Evolutionary conservation across 352 stramenopile genomes (phyloP).

Genomic region (Phytophthora cryptogea): DNA sequence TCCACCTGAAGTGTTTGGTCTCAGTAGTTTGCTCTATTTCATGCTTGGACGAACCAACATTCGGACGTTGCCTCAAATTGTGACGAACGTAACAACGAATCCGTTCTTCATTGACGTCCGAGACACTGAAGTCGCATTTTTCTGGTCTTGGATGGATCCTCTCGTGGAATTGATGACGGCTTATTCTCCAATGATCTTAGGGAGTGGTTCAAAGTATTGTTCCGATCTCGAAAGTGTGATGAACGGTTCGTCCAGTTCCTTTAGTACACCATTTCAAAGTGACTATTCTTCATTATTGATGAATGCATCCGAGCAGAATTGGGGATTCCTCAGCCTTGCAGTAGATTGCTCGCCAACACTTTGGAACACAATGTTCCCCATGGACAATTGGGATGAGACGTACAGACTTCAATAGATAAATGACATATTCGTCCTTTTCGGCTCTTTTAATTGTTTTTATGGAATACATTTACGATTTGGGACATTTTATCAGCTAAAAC

Average conservation of each 20-base stretch:
- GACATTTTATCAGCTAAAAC: too few relatives aligned
- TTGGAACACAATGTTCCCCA: slow-evolving; percentile 2
- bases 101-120: slow-evolving; percentile 13
- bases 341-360: slow-evolving; percentile 18
- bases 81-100: not conserved
- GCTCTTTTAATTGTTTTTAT: not conserved
- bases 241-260: slow-evolving; percentile 4
- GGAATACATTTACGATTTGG: not conserved
- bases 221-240: slow-evolving; percentile 16
- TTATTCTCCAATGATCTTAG: slow-evolving; percentile 12
- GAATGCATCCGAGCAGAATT: slow-evolving; percentile 25
- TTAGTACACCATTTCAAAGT: slow-evolving; percentile 7
- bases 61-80: slow-evolving; percentile 6
- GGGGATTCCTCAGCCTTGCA: slow-evolving; percentile 10
- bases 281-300: slow-evolving; percentile 14
- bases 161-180: slow-evolving; percentile 17
- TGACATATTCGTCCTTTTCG: too few relatives aligned
- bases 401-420: not conserved
- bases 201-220: slow-evolving; percentile 21
- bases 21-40: slow-evolving; percentile 13
- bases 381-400: slow-evolving; percentile 10
- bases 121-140: slow-evolving; percentile 18
- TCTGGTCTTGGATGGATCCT: slow-evolving; percentile 31
- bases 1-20: slow-evolving; percentile 20
- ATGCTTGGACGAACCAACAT: slow-evolving; percentile 20